Base-by-base conservation (phyloP, 768 basidiomycete genomes). In the Tubosaeta brunneosetosa region DNA sequence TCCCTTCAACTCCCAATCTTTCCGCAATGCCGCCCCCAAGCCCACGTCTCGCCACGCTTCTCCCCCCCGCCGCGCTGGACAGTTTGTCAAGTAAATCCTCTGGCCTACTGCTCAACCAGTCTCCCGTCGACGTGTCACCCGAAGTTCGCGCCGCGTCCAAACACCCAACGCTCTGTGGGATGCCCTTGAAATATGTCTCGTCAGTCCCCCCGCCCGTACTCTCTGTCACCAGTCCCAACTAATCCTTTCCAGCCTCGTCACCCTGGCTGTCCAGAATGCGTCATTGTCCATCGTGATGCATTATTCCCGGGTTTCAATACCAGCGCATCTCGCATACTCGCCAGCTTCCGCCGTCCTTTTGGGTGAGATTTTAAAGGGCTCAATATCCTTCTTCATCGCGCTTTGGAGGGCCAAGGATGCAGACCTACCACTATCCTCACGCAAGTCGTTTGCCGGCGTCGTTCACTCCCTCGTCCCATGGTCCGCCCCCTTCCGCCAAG, bases 221-320 rank as follows among this genome's bases (percentile, higher is more conserved):
- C 41, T 22, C 12, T 0, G 2, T 42, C 49, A 2, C 44, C 53
- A 44, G 56, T 4, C 46, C 50, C 17, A 33, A 26, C 41, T 51
- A 36, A 54, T 52, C 34, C 41, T 47, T 34, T 19, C 53, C 61
- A 88, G 88, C 13, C 77, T 91, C 53, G 82, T 93, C 57, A 91
- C 89, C 16, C 82, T 94, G 46, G 92, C 92, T 5, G 86, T 95
- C 3, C 95, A 99, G 75, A 98, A 98, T 72, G 92, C 92, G 29
- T 84, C 91, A 10, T 76, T 99, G 45, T 94, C 94, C 49, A 93
- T 99, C 65, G 91, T 98, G 58, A 95, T 99, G 91, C 94, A 97
- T 75, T 91, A 97, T 71, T 97, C 97, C n/a, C 84, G 97, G 54
- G 86, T 93, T 52, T 88, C 90, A 3, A 88, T 82, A 0, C 82